phyloP scores from a whole-genome alignment of 768 basidiomycete genomes.

The Auriscalpium vulgare region DNA sequence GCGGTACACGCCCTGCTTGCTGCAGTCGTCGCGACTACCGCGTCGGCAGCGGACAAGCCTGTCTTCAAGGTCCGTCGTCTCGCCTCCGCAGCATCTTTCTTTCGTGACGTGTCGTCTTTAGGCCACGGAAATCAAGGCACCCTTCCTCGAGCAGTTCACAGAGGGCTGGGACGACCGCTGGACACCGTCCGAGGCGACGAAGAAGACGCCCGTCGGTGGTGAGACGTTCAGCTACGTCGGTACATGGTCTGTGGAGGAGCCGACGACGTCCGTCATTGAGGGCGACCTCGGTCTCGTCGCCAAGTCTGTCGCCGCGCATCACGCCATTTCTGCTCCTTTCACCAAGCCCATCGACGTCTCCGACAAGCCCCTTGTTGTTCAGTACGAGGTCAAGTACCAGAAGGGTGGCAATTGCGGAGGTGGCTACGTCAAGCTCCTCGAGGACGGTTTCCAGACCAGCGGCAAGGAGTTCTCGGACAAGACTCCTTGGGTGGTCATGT shows the following conservation, averaged over 20 bases:
- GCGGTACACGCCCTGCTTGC: slow-evolving; percentile 66
- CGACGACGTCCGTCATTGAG: slow-evolving; percentile 62
- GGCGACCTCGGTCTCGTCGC: slow-evolving; percentile 92
- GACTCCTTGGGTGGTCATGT: slow-evolving; percentile 95
- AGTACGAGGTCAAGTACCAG: slow-evolving; percentile 99
- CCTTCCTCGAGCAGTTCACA: slow-evolving; percentile 96
- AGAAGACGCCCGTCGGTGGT: slow-evolving; percentile 92
- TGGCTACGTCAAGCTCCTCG: slow-evolving; percentile 95
- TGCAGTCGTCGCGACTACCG: slow-evolving; percentile 53
- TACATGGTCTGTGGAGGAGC: slow-evolving; percentile 93
- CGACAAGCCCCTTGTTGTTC: slow-evolving; percentile 83
- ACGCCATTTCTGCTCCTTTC: slow-evolving; percentile 96
- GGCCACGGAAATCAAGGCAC: slow-evolving; percentile 74
- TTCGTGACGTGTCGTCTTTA: slow-evolving; percentile 24
- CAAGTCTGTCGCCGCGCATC: slow-evolving; percentile 95
- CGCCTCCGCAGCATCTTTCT: neutral
- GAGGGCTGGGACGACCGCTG: slow-evolving; percentile 86
- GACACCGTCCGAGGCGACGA: slow-evolving; percentile 95
- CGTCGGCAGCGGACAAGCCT: slow-evolving; percentile 52
- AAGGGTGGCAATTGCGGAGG: slow-evolving; percentile 99
- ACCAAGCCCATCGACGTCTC: slow-evolving; percentile 67
- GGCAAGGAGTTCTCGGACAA: slow-evolving; percentile 91
- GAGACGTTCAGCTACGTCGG: slow-evolving; percentile 98
- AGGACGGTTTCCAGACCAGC: slow-evolving; percentile 88
- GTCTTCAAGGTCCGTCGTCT: slow-evolving; percentile 50